phyloP scores from a whole-genome alignment of 2,329 filamentous ascomycete genomes.

The Pseudopithomyces chartarum region DNA sequence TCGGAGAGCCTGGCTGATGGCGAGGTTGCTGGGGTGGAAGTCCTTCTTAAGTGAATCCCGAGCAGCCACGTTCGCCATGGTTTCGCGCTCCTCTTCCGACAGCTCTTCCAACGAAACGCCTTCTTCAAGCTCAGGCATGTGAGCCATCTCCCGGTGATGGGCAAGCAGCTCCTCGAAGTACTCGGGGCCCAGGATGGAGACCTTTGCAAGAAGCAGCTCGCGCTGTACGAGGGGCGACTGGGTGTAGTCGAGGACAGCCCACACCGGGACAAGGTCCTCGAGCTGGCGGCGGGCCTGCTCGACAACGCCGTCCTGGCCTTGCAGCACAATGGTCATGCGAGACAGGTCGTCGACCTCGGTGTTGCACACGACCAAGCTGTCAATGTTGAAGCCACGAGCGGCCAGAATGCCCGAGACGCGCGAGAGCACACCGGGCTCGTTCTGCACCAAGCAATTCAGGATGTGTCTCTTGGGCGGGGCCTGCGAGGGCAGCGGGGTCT shows the following conservation, averaged over 20 bases:
- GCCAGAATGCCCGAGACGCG: slow-evolving; percentile 96
- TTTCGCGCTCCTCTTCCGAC: slow-evolving; percentile 38
- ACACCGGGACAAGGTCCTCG: slow-evolving; percentile 95
- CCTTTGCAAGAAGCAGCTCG: slow-evolving; percentile 91
- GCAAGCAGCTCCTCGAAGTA: slow-evolving; percentile 97
- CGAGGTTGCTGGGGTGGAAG: slow-evolving; percentile 88
- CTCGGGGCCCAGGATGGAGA: slow-evolving; percentile 95
- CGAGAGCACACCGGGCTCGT: slow-evolving; percentile 96
- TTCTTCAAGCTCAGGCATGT: slow-evolving; percentile 44
- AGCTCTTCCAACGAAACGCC: slow-evolving; percentile 28
- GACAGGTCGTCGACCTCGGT: slow-evolving; percentile 96
- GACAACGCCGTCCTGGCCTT: slow-evolving; percentile 94
- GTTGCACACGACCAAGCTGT: slow-evolving; percentile 95
- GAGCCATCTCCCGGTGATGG: slow-evolving; percentile 90
- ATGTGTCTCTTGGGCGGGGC: slow-evolving; percentile 91
- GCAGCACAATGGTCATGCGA: slow-evolving; percentile 98
- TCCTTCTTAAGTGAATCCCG: slow-evolving; percentile 58
- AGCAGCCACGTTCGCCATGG: slow-evolving; percentile 41
- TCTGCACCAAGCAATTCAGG: slow-evolving; percentile 97
- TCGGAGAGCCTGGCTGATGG: slow-evolving; percentile 84
- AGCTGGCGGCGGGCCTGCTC: slow-evolving; percentile 95
- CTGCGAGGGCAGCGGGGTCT: slow-evolving; percentile 84
- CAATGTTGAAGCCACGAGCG: slow-evolving; percentile 97
- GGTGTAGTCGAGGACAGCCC: slow-evolving; percentile 98
- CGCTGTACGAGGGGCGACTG: slow-evolving; percentile 90